Evolutionary conservation across 495 filamentous ascomycete genomes (phyloP), one percentile per base, ranked within the genome.

Genomic region (Aspergillus bertholletiae): DNA sequence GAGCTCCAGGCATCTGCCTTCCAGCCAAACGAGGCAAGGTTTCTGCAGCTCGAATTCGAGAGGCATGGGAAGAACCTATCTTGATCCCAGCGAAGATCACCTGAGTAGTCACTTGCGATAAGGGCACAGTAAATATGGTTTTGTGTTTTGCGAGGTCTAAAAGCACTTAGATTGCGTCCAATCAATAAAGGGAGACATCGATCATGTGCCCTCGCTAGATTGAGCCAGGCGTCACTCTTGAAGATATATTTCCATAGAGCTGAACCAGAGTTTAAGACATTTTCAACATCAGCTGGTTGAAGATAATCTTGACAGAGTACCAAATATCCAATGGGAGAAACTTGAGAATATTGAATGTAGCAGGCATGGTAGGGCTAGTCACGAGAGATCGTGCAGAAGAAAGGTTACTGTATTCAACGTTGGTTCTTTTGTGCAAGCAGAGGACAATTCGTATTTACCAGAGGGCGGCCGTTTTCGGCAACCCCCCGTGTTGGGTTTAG

Each of bases 241-340:
- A 53, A 53, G 2, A 53, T 53, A 21, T 46, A 32, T 45, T 53
- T 53, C 51, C 51, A 53, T 12, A 53, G 49, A 12, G 17, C 17
- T 8, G 35, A 28, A 28, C 49, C 24, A n/a, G 49, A 26, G 34
- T 40, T 41, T 40, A 27, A n/a, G 7, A 51, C 24, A 22, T 51
- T 51, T 51, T 23, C 49, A 26, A 40, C 20, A 39, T 52, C 49
- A n/a, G 49, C 32, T 26, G 49, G 35, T 3, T 15, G 12, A 32
- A 52, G 2, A 44, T 40, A 52, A 22, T 52, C 49, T 23, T 52
- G 20, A 52, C 21, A 6, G 12, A n/a, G 37, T 40, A 13, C 49
- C 49, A 41, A 27, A 52, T 39, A 43, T 44, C 37, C 17, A 23
- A 21, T 24, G 49, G 49, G 26, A 28, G 27, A 28, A 28, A 5